Percentiles rank a stretch among this genome's conserved stretches.
These are phyloP conservation scores for Raffaelea arxii DNA, from an alignment of 2,329 filamentous ascomycete species.

Conservation along the genomic window DNA sequence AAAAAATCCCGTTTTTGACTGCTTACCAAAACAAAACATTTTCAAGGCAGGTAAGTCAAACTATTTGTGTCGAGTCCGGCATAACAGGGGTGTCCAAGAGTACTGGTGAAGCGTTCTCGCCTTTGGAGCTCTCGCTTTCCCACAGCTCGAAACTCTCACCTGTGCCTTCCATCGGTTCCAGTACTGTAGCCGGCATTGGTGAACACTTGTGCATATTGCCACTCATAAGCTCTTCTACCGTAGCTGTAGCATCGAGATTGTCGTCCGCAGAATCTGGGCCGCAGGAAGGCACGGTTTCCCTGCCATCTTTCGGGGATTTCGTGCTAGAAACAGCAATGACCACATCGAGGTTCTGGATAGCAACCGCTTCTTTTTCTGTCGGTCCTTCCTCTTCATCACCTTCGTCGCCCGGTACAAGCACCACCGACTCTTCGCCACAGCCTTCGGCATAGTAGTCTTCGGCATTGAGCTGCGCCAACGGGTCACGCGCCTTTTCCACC, in stretches of 20 bases:
- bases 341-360: background rate
- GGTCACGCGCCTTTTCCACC: conserved; percentile 54
- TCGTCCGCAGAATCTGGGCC: background rate
- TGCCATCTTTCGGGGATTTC: too few species aligned
- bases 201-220: conserved; percentile 22
- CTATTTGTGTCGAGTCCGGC: too few species aligned
- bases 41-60: too few species aligned
- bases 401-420: conserved; percentile 44
- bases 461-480: conserved; percentile 57
- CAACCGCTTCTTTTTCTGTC: background rate
- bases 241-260: conserved; percentile 13
- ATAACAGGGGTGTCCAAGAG: background rate
- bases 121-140: conserved; percentile 59
- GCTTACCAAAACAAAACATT: too few species aligned
- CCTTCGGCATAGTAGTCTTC: conserved; percentile 59
- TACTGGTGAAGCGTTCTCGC: conserved; percentile 32
- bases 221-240: conserved; percentile 29
- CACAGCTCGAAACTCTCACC: conserved; percentile 57
- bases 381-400: conserved; percentile 7
- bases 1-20: too few species aligned
- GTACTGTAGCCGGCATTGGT: conserved; percentile 34
- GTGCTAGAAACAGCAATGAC: too few species aligned
- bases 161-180: conserved; percentile 48
- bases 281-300: too few species aligned
- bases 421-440: conserved; percentile 51